Base-by-base conservation (phyloP, 129 eudicot genomes). In the Calendula officinalis region DNA sequence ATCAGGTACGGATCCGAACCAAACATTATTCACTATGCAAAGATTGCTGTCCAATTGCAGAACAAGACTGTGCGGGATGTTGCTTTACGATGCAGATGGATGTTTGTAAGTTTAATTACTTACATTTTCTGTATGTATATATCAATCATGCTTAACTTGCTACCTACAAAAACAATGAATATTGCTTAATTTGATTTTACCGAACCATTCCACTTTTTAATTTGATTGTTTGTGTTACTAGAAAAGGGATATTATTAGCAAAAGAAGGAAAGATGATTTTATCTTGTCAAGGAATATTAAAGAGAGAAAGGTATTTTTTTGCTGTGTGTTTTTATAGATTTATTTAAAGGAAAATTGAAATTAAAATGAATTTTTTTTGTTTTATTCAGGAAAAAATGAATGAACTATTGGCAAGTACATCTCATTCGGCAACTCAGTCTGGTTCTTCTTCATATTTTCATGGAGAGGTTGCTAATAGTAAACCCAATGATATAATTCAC, bases 61-160 rank as follows among this genome's bases (percentile, higher is more conserved):
- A 79, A 81, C 49, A 90, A 90, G 82, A 86, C 89, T 32, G 97
- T 90, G 43, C 84, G 97, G 49, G 97, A 90, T 65, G 92, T 90
- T 70, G 97, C 97, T 59, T 74, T 90, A 67, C 87, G 97, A 55
- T 80, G 83, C 65, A 86, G 86, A 86, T 90, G 97, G 97, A 84
- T 86, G 87, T 67, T 77, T 64, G 97, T 90, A 80, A 79, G 97
- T 82, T 64, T 14, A 63, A 64, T 14, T 17, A 62, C 8, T 52
- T 52, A 13, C 3, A 22, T 22, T 22, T 22, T 22, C 30, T 22
- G 30, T 22, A 22, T 22, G 30, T 22, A 22, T 22, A 22, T n/a
- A n/a, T n/a, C n/a, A n/a, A 2, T 22, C 2, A 51, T 51, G 56
- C 56, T 51, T 16, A 51, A 32, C 35, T 17, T 51, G 22, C 55